Percentiles rank a stretch among this genome's conserved stretches.
Evolutionary conservation across 768 basidiomycete species (phyloP).

Genomic region (Phanerochaete sordida): DNA sequence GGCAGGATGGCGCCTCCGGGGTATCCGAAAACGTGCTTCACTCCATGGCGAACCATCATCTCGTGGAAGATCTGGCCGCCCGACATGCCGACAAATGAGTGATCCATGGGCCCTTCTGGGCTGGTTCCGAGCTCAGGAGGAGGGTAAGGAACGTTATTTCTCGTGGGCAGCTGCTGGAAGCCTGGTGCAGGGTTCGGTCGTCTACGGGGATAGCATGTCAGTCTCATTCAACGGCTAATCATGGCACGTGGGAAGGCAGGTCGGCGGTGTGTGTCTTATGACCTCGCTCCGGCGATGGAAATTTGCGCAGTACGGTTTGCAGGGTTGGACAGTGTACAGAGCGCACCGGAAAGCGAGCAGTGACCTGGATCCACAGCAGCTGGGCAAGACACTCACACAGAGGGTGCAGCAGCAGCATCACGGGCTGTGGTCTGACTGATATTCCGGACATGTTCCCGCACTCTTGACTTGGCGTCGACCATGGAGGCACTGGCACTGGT

Average conservation of each 20-base stretch:
- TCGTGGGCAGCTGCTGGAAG: conserved; percentile 47
- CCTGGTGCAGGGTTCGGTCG: conserved; percentile 61
- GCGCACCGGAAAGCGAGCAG: not conserved
- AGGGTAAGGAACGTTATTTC: conserved; percentile 34
- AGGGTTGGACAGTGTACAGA: not conserved
- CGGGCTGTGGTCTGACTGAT: conserved; percentile 65
- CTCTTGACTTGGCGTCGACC: conserved; percentile 77
- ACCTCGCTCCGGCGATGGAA: not conserved
- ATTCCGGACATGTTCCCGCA: conserved; percentile 71
- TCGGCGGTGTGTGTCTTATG: not conserved
- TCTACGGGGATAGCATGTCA: conserved; percentile 30
- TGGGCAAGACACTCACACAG: conserved; percentile 44
- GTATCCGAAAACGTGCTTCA: conserved; percentile 97
- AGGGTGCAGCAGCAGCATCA: conserved; percentile 58
- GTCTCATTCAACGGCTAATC: not conserved
- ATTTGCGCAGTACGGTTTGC: not conserved
- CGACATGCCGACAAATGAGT: conserved; percentile 89
- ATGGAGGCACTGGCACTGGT: conserved; percentile 42
- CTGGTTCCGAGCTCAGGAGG: conserved; percentile 31
- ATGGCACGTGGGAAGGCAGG: not conserved
- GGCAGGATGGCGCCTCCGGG: conserved; percentile 98
- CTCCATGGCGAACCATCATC: conserved; percentile 97
- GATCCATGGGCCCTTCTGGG: conserved; percentile 57
- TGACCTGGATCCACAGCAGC: not conserved
- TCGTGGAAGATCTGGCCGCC: conserved; percentile 99